Percentiles rank a stretch among this genome's conserved stretches.
phyloP scores from a whole-genome alignment of 805 yeast species.

The Ogataea minuta region DNA sequence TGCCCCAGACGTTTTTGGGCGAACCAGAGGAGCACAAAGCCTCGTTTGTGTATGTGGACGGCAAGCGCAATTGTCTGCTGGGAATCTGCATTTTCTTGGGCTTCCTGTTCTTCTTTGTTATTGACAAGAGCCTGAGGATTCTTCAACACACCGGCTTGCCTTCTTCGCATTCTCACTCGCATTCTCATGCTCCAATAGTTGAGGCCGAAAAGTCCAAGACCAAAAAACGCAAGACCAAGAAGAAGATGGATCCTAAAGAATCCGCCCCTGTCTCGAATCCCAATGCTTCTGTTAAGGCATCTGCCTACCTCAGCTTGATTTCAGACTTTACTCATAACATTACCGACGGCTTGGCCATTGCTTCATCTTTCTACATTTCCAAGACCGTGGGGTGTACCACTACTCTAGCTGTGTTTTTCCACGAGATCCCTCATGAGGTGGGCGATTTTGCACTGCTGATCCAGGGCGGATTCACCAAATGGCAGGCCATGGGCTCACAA shows the following conservation, averaged over 20 bases:
- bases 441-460: conserved; percentile 76
- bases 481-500: conserved; percentile 67
- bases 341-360: conserved; percentile 74
- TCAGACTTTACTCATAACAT: conserved; percentile 74
- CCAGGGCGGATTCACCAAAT: conserved; percentile 64
- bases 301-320: conserved; percentile 64
- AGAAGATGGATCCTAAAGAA: conserved; percentile 15
- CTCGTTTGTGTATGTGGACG: conserved; percentile 50
- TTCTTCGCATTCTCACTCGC: conserved; percentile 47
- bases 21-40: conserved; percentile 43
- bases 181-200: conserved; percentile 36
- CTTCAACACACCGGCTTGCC: conserved; percentile 37
- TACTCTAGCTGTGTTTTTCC: conserved; percentile 67
- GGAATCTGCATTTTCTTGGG: conserved; percentile 62
- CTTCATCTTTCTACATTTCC: conserved; percentile 65
- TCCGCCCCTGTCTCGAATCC: conserved; percentile 35
- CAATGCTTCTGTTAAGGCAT: conserved; percentile 40
- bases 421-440: conserved; percentile 79
- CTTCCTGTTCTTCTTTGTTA: conserved; percentile 54
- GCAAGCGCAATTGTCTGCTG: conserved; percentile 43
- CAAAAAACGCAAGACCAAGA: conserved; percentile 15
- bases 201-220: conserved; percentile 18
- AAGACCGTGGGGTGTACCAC: conserved; percentile 64
- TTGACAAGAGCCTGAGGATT: conserved; percentile 61
- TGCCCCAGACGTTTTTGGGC: conserved; percentile 67